A percentile compares a stretch with the other conserved stretches of the same genome.
These are phyloP conservation scores for Phytophthora uliginosa DNA, from an alignment of 352 stramenopile genomes.

Conservation along the genomic window DNA sequence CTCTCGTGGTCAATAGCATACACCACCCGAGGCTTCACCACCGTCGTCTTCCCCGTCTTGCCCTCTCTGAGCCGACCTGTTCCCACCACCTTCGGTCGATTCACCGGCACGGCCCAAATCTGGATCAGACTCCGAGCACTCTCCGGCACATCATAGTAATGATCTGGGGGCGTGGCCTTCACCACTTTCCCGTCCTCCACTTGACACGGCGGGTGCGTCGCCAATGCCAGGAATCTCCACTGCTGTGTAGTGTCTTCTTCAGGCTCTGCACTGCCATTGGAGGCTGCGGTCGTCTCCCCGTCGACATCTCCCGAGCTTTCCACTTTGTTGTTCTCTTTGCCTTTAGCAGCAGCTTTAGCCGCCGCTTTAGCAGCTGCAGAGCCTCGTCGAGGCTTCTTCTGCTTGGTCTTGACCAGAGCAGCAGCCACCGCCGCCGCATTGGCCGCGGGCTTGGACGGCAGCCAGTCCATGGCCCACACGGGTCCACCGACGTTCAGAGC, in stretches of 20 bases:
- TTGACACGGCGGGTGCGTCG: constrained; percentile 77
- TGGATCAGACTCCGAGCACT: constrained; percentile 69
- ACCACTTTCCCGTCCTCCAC: constrained; percentile 68
- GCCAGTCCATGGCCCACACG: constrained; percentile 88
- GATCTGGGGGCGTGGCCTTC: constrained; percentile 73
- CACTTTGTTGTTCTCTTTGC: constrained; percentile 53
- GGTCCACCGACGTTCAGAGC: constrained; percentile 77
- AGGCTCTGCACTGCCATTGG: constrained; percentile 11
- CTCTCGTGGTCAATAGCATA: constrained; percentile 82
- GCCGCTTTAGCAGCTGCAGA: constrained; percentile 6
- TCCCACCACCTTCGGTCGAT: constrained; percentile 7
- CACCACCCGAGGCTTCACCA: constrained; percentile 61
- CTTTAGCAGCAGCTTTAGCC: constrained; percentile 8
- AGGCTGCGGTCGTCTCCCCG: constrained; percentile 19
- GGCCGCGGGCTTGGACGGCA: constrained; percentile 41
- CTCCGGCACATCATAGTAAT: constrained; percentile 79
- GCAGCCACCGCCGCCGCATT: constrained; percentile 16
- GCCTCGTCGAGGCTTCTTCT: constrained; percentile 28
- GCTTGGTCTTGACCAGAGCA: constrained; percentile 10
- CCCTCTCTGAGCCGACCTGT: background rate
- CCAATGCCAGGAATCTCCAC: constrained; percentile 72
- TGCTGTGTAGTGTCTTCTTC: constrained; percentile 21
- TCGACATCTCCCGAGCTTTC: constrained; percentile 4
- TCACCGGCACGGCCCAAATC: constrained; percentile 81
- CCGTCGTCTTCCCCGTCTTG: background rate